Evolutionary conservation across 257 asterid genomes (phyloP), one percentile per base, ranked within the genome.

Genomic region (Cordia subcordata): DNA sequence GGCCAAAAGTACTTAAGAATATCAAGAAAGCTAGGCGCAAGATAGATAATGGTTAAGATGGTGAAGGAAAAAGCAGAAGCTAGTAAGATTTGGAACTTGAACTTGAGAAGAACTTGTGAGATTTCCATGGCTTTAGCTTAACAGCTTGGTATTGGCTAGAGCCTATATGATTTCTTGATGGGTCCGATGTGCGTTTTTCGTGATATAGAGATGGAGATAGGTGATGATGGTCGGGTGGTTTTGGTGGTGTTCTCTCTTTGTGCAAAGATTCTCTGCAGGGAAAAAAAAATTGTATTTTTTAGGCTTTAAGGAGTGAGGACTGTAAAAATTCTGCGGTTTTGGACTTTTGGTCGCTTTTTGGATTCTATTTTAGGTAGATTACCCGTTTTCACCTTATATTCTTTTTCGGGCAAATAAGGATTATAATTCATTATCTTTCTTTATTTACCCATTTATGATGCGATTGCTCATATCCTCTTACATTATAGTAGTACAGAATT

Each of bases 1-100:
- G 96, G 96, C 87, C 85, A 82, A 20, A 88, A 88, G 75, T 65
- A 88, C 38, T 63, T 72, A 0, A 88, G 11, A 32, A 85, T 15
- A 57, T 81, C 81, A 63, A 85, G 50, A 23, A 85, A 74, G 8
- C 79, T 71, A 3, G 89, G 92, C 16, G 94, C 89, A 0, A 85
- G 65, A 49, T 70, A 79, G 71, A 75, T 21, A 13, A 63, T 22
- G 11, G 27, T 45, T 56, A 55, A 11, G 50, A 79, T 55, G 11
- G 60, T 39, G 51, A 69, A 32, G 50, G 44, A 11, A 38, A 72
- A 58, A 22, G 65, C 37, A 35, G 60, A 6, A 22, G 35, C 69
- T 44, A 74, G 5, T 22, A 81, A 72, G 68, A 87, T 73, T 13
- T 74, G 86, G 66, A 75, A 35, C 53, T 83, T 88, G 77, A 75